phyloP scores from a whole-genome alignment of 441 rosid species.

The Macaranga tanarius region DNA sequence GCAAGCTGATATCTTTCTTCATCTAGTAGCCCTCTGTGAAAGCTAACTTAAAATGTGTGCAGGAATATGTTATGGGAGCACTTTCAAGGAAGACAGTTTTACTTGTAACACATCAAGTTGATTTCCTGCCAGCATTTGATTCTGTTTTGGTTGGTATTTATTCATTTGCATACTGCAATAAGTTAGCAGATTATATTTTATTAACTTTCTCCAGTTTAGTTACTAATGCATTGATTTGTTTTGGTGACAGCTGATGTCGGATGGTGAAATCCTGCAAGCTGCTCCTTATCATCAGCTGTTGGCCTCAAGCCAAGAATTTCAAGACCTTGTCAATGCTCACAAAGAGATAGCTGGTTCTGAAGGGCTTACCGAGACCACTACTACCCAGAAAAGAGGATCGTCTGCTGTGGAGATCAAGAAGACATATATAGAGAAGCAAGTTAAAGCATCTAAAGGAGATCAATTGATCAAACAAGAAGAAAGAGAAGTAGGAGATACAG shows the following conservation, averaged over 20 bases:
- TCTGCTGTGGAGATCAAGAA: conserved; percentile 56
- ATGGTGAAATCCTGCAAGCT: conserved; percentile 73
- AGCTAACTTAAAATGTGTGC: conserved; percentile 32
- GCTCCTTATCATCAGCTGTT: conserved; percentile 77
- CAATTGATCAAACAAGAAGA: conserved; percentile 86
- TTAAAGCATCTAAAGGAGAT: conserved; percentile 47
- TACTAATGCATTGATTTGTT: neutral
- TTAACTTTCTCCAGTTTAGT: neutral
- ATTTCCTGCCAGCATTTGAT: conserved; percentile 90
- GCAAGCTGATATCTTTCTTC: neutral
- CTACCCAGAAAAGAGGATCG: conserved; percentile 30
- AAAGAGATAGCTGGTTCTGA: conserved; percentile 91
- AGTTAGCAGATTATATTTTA: neutral
- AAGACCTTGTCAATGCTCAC: conserved; percentile 89
- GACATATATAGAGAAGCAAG: conserved; percentile 41
- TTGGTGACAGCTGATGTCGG: conserved; percentile 73
- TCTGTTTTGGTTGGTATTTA: conserved; percentile 67
- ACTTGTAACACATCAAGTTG: conserved; percentile 96
- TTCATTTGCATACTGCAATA: neutral
- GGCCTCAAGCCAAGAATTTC: conserved; percentile 67
- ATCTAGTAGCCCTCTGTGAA: conserved; percentile 5
- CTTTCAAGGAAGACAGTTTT: conserved; percentile 73
- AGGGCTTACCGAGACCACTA: conserved; percentile 43
- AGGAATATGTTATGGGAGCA: conserved; percentile 87
- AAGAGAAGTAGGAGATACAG: conserved; percentile 79